Percentiles rank a stretch among this genome's conserved stretches.
phyloP scores from a whole-genome alignment of 2,329 filamentous ascomycete species.

The Teratosphaeria epicoccoides region DNA sequence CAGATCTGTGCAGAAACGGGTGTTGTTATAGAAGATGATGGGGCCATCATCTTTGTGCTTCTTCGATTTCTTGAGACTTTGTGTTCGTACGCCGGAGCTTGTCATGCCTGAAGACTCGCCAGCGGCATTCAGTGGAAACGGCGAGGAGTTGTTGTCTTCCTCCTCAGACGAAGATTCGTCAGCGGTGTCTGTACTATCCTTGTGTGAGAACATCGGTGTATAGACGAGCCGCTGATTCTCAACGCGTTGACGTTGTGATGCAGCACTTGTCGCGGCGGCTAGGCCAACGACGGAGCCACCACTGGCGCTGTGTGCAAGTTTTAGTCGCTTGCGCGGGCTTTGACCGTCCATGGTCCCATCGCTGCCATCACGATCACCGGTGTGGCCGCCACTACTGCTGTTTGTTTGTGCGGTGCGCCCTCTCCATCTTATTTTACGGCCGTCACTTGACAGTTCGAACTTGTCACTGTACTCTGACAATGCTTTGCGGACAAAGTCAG shows the following conservation, averaged over 20 bases:
- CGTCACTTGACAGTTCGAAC: slow-evolving; percentile 67
- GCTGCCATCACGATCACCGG: slow-evolving; percentile 5
- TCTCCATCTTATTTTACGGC: slow-evolving; percentile 69
- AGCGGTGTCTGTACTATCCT: slow-evolving; percentile 32
- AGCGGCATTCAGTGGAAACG: slow-evolving; percentile 20
- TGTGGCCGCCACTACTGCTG: slow-evolving; percentile 9
- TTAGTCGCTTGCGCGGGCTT: slow-evolving; percentile 22
- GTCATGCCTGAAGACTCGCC: slow-evolving; percentile 32
- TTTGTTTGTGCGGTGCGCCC: slow-evolving; percentile 36
- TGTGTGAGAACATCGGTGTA: slow-evolving; percentile 39
- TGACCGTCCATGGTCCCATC: slow-evolving; percentile 1
- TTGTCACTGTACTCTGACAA: slow-evolving; percentile 60
- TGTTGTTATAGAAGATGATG: slow-evolving; percentile 74
- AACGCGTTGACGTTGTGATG: slow-evolving; percentile 5
- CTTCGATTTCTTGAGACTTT: slow-evolving; percentile 27
- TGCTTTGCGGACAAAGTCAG: slow-evolving; percentile 64
- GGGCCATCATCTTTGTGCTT: slow-evolving; percentile 56
- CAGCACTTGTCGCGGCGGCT: slow-evolving; percentile 1
- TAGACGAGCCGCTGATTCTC: slow-evolving; percentile 32
- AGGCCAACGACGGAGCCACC: background rate
- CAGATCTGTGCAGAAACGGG: slow-evolving; percentile 70
- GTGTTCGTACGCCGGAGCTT: slow-evolving; percentile 37
- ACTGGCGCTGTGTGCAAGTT: slow-evolving; percentile 14
- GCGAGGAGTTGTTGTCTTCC: slow-evolving; percentile 22
- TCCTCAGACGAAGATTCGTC: slow-evolving; percentile 26